Evolutionary conservation across 306 rosid genomes (phyloP).

Genomic region (Dalbergia cochinchinensis): DNA sequence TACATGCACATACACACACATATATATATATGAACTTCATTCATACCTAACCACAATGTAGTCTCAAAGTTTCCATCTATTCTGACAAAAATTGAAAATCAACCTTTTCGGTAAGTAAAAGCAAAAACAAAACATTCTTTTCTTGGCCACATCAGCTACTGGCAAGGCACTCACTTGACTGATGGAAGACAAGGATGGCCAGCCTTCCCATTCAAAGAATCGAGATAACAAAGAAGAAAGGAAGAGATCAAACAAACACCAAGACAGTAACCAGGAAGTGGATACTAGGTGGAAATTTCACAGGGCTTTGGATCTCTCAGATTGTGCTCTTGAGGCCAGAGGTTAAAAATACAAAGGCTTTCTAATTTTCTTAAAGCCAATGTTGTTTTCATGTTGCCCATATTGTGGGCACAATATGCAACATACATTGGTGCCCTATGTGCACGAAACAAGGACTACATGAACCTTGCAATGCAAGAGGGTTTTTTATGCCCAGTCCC

Average conservation of each 20-base stretch:
- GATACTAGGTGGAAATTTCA: background rate
- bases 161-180: background rate
- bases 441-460: background rate
- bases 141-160: background rate
- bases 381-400: background rate
- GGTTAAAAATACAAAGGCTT: background rate
- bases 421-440: background rate
- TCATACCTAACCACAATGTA: background rate
- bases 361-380: conserved; percentile 1
- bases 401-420: background rate
- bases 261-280: background rate
- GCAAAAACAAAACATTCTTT: background rate
- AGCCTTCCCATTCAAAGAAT: conserved; percentile 4
- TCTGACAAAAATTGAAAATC: background rate
- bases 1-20: background rate
- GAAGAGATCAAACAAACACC: background rate
- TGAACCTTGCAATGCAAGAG: conserved; percentile 10
- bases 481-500: background rate
- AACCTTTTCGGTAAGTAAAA: background rate
- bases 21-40: background rate
- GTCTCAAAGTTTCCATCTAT: background rate
- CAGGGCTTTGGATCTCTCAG: background rate
- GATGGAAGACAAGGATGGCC: background rate
- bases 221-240: background rate
- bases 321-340: background rate